phyloP scores from a whole-genome alignment of 169 alveolate genomes.

The Babesia caballi region DNA sequence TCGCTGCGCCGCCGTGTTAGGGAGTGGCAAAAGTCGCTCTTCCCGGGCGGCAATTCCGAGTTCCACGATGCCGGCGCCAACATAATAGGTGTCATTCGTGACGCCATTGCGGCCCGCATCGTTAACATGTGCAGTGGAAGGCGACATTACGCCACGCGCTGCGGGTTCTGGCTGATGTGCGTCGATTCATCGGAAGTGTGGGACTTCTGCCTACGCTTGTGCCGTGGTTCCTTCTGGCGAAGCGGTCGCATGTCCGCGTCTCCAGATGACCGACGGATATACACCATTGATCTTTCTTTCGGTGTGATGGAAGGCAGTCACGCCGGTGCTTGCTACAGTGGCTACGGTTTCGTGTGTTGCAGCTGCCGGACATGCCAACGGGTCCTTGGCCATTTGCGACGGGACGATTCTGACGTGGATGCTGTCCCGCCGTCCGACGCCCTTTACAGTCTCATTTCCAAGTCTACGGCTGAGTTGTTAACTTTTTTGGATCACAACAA shows the following conservation, averaged over 20 bases:
- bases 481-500: slow-evolving; percentile 35
- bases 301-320: neutral
- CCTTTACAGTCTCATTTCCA: neutral
- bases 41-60: no score
- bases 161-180: slow-evolving; percentile 17
- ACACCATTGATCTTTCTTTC: neutral
- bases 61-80: neutral
- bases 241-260: neutral
- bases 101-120: slow-evolving; percentile 7
- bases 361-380: slow-evolving; percentile 7
- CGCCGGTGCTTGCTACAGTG: neutral
- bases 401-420: neutral
- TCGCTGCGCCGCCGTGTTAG: no score
- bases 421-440: neutral
- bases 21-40: no score
- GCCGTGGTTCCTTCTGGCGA: slow-evolving; percentile 13
- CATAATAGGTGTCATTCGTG: neutral
- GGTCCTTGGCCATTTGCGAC: neutral
- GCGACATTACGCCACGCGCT: neutral
- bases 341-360: neutral
- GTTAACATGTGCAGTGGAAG: neutral
- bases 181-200: neutral
- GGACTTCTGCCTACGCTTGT: neutral
- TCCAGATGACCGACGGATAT: slow-evolving; percentile 10
- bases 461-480: neutral